phyloP scores from a whole-genome alignment of 371 early-diverging fungal genomes.

The Fennellomyces sp. region DNA sequence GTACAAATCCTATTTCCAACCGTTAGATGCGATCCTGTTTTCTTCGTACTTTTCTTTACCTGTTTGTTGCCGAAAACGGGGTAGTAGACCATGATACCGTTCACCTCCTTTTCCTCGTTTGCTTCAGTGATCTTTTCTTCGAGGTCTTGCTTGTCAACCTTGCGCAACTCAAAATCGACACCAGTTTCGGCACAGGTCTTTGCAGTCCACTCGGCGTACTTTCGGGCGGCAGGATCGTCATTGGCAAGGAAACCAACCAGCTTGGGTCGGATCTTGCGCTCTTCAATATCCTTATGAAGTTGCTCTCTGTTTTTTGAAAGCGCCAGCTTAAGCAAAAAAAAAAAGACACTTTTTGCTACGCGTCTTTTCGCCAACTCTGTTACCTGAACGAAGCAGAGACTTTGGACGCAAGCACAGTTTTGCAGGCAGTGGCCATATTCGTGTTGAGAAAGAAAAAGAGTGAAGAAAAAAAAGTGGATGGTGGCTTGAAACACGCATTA shows the following conservation, averaged over 20 bases:
- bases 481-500: too few species aligned
- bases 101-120: conserved; percentile 80
- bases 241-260: conserved; percentile 96
- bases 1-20: conserved; percentile 79
- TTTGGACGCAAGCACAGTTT: conserved; percentile 61
- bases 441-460: not conserved
- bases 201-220: conserved; percentile 89
- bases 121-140: conserved; percentile 86
- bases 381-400: conserved; percentile 69
- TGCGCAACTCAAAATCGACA: conserved; percentile 87
- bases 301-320: conserved; percentile 60
- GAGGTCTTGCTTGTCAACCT: conserved; percentile 79
- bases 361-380: not conserved
- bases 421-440: conserved; percentile 19
- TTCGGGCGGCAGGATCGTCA: conserved; percentile 89
- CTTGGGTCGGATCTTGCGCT: conserved; percentile 73
- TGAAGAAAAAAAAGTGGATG: not conserved
- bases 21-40: not conserved
- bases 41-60: conserved; percentile 38
- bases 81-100: conserved; percentile 96
- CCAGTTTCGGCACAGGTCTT: conserved; percentile 93
- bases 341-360: not conserved
- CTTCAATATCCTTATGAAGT: conserved; percentile 77
- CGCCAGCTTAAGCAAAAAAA: not conserved
- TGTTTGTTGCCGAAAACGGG: conserved; percentile 93